These are phyloP conservation scores for Sanghuangporus weigelae DNA, from an alignment of 1,284 basidiomycete genomes.

Conservation along the genomic window DNA sequence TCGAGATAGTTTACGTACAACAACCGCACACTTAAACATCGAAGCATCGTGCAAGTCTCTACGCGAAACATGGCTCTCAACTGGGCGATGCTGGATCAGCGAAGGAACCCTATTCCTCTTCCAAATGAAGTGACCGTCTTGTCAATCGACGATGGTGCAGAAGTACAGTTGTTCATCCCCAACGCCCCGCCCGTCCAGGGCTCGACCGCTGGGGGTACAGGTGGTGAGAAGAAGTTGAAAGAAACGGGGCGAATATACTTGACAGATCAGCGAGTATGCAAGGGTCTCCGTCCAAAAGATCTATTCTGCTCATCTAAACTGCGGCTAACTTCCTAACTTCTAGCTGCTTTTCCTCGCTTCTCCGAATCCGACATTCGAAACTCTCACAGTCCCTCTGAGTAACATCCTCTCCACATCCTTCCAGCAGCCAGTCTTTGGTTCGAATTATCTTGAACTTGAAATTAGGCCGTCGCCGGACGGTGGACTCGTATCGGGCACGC, in stretches of 20 bases:
- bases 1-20: not conserved
- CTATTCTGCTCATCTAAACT: not conserved
- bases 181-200: constrained; percentile 38
- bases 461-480: constrained; percentile 62
- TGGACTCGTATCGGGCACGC: constrained; percentile 57
- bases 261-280: constrained; percentile 66
- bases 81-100: constrained; percentile 62
- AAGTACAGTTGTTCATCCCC: constrained; percentile 54
- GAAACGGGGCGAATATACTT: constrained; percentile 53
- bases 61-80: constrained; percentile 60
- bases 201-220: constrained; percentile 43
- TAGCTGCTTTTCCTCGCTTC: constrained; percentile 62
- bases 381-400: constrained; percentile 54
- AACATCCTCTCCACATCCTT: constrained; percentile 64
- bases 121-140: constrained; percentile 57
- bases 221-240: constrained; percentile 52
- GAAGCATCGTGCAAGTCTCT: not conserved
- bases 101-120: constrained; percentile 57
- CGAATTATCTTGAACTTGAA: constrained; percentile 63
- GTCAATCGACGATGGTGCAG: constrained; percentile 50
- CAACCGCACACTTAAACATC: not conserved
- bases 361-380: constrained; percentile 39
- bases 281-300: constrained; percentile 3
- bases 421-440: constrained; percentile 66
- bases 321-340: constrained; percentile 3